These are phyloP conservation scores for Geotrichum carabidarum DNA, from an alignment of 1,139 yeast species.

Conservation along the genomic window DNA sequence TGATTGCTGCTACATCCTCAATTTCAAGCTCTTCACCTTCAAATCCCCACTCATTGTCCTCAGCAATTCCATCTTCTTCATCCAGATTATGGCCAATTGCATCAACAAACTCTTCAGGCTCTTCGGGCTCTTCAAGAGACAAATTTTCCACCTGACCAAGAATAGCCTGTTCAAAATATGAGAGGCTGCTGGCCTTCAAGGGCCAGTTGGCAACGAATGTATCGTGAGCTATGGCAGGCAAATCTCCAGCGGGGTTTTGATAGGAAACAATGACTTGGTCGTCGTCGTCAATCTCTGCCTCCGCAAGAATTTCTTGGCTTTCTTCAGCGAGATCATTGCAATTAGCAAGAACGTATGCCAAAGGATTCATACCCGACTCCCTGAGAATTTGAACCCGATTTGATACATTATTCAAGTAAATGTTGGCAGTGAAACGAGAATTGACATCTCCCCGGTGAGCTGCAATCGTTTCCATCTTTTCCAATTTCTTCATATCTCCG, in stretches of 20 bases:
- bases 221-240: conserved; percentile 44
- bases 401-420: conserved; percentile 70
- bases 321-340: conserved; percentile 73
- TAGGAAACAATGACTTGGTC: conserved; percentile 52
- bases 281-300: conserved; percentile 54
- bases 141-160: conserved; percentile 71
- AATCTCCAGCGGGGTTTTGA: conserved; percentile 37
- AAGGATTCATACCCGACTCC: conserved; percentile 74
- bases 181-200: conserved; percentile 60
- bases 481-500: conserved; percentile 70
- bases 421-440: conserved; percentile 75
- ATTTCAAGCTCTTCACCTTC: conserved; percentile 57
- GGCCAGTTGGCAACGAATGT: conserved; percentile 69
- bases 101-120: conserved; percentile 21
- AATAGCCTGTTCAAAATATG: conserved; percentile 81
- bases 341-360: conserved; percentile 91
- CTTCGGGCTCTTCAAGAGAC: conserved; percentile 44
- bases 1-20: conserved; percentile 44
- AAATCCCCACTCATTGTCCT: conserved; percentile 34
- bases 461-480: conserved; percentile 85
- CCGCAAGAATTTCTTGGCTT: conserved; percentile 65
- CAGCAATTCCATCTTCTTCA: conserved; percentile 33
- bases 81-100: conserved; percentile 30
- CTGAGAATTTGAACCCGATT: conserved; percentile 71
- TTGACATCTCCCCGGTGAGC: conserved; percentile 80